These are phyloP conservation scores for Lasiodiplodia hormozganensis DNA, from an alignment of 2,329 filamentous ascomycete species.

Conservation along the genomic window DNA sequence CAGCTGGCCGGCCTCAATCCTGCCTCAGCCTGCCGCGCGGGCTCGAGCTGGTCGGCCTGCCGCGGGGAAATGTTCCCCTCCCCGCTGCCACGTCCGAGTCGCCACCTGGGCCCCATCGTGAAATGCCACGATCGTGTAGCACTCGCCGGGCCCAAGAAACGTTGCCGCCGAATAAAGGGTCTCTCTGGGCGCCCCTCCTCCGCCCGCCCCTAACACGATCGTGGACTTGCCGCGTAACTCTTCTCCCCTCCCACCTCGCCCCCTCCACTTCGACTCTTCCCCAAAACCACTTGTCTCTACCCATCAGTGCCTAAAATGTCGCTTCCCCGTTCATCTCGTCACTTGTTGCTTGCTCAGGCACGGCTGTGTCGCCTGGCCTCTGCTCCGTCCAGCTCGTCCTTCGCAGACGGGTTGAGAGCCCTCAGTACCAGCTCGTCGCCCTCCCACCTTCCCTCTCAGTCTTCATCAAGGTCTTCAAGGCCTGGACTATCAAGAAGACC, in stretches of 20 bases:
- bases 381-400: neutral
- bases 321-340: neutral
- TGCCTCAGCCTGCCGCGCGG: neutral
- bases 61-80: neutral
- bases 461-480: neutral
- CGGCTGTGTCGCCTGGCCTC: neutral
- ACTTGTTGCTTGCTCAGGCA: neutral
- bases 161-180: conserved; percentile 5
- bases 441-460: neutral
- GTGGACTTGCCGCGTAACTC: neutral
- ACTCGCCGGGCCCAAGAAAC: neutral
- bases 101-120: conserved; percentile 17
- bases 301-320: neutral
- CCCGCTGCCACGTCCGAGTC: conserved; percentile 8
- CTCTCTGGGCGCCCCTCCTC: neutral
- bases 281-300: neutral
- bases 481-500: neutral
- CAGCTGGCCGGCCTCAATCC: conserved; percentile 4
- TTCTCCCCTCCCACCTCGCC: neutral
- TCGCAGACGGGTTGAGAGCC: neutral
- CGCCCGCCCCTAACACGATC: neutral
- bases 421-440: neutral
- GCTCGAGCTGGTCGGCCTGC: neutral
- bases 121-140: conserved; percentile 13
- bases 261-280: neutral